Evolutionary conservation across 805 yeast genomes (phyloP).

Genomic region (Yarrowia deformans): DNA sequence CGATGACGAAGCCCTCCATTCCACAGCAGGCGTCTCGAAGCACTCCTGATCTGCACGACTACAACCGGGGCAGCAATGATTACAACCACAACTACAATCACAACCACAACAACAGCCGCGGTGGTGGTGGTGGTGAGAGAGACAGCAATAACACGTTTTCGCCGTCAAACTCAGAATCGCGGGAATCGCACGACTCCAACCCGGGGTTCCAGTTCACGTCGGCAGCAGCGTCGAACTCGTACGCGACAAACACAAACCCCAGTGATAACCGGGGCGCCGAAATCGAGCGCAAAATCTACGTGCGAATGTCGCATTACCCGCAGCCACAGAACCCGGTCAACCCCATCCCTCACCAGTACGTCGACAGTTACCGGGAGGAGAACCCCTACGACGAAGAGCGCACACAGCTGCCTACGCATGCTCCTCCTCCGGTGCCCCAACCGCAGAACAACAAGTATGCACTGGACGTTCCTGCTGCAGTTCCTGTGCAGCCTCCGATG

Average conservation of each 20-base stretch:
- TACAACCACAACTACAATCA: background rate
- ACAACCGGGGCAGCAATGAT: slow-evolving; percentile 18
- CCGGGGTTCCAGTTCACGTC: slow-evolving; percentile 22
- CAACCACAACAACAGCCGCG: background rate
- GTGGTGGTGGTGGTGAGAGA: background rate
- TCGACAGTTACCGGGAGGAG: slow-evolving; percentile 20
- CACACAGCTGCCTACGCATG: slow-evolving; percentile 28
- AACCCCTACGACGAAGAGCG: slow-evolving; percentile 37
- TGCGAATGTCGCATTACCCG: slow-evolving; percentile 35
- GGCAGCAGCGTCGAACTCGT: slow-evolving; percentile 11
- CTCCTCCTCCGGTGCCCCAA: slow-evolving; percentile 27
- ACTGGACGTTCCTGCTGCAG: slow-evolving; percentile 13
- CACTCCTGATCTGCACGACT: slow-evolving; percentile 28
- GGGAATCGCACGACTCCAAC: slow-evolving; percentile 27
- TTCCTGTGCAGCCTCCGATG: slow-evolving; percentile 18
- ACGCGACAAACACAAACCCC: background rate
- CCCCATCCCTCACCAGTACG: slow-evolving; percentile 36
- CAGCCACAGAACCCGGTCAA: slow-evolving; percentile 32
- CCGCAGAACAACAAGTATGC: slow-evolving; percentile 24
- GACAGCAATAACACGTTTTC: slow-evolving; percentile 19
- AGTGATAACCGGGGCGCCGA: slow-evolving; percentile 6
- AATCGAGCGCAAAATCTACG: slow-evolving; percentile 36
- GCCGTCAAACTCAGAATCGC: slow-evolving; percentile 12
- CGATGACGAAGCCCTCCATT: background rate
- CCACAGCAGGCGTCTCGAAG: slow-evolving; percentile 28